These are phyloP conservation scores for Penicillium hordei DNA, from an alignment of 2,329 filamentous ascomycete species.

Conservation along the genomic window DNA sequence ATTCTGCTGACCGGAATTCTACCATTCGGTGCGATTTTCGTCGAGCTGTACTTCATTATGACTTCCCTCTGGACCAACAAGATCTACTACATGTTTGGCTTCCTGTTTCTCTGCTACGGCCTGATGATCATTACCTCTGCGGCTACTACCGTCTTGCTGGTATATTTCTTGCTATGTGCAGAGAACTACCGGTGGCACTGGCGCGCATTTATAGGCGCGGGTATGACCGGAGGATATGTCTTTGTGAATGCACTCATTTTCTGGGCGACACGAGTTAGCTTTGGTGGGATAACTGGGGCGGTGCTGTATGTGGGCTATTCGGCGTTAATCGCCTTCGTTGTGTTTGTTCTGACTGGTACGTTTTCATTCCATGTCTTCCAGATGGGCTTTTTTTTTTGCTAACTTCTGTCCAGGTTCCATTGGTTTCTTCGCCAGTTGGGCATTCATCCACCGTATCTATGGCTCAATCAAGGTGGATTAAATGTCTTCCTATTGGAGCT, in stretches of 20 bases:
- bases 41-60: slow-evolving; percentile 99
- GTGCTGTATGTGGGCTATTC: slow-evolving; percentile 95
- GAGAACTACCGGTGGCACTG: slow-evolving; percentile 99
- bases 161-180: slow-evolving; percentile 92
- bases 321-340: slow-evolving; percentile 80
- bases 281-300: slow-evolving; percentile 79
- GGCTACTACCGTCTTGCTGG: slow-evolving; percentile 86
- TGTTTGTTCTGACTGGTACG: slow-evolving; percentile 92
- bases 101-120: slow-evolving; percentile 95
- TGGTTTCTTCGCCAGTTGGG: slow-evolving; percentile 92
- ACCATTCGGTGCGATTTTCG: slow-evolving; percentile 94
- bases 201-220: slow-evolving; percentile 88
- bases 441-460: slow-evolving; percentile 92
- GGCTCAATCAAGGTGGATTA: slow-evolving; percentile 97
- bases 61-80: slow-evolving; percentile 97
- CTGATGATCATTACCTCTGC: slow-evolving; percentile 96
- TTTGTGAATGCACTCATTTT: slow-evolving; percentile 90
- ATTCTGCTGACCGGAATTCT: slow-evolving; percentile 90
- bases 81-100: slow-evolving; percentile 99
- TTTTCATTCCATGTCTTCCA: slow-evolving; percentile 27
- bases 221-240: slow-evolving; percentile 86
- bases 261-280: slow-evolving; percentile 82
- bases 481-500: slow-evolving; percentile 12
- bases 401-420: slow-evolving; percentile 68
- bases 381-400: slow-evolving; percentile 11